Percentiles rank a stretch among this genome's conserved stretches.
These are phyloP conservation scores for Forsythia viridissima DNA, from an alignment of 257 asterid species.

Conservation along the genomic window DNA sequence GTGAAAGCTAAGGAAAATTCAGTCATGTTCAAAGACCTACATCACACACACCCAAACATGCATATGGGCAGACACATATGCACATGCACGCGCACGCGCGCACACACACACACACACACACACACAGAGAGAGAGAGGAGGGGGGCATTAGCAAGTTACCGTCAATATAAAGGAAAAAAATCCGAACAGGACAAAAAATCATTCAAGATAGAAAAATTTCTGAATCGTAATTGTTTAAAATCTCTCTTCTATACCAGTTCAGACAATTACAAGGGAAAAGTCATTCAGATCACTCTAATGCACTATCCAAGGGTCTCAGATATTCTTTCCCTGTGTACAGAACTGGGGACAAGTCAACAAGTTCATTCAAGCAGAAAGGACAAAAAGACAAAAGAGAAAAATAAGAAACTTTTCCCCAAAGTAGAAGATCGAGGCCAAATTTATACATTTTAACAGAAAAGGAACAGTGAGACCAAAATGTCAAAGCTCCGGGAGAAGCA, in stretches of 20 bases:
- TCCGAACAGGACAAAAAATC: background rate
- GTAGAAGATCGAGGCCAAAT: background rate
- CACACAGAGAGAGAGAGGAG: background rate
- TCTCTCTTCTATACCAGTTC: background rate
- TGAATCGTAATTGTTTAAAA: background rate
- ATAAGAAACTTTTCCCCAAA: background rate
- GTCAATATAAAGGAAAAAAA: background rate
- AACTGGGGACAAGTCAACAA: background rate
- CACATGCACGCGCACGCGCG: too few relatives aligned
- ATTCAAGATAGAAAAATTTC: background rate
- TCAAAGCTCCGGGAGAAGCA: background rate
- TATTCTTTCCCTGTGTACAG: background rate
- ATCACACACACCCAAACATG: slow-evolving; percentile 1
- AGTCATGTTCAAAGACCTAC: slow-evolving; percentile 4
- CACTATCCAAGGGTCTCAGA: background rate
- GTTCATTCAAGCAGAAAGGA: background rate
- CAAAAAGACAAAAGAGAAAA: background rate
- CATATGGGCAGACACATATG: slow-evolving; percentile 4
- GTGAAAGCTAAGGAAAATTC: slow-evolving; percentile 8
- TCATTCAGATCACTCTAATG: background rate
- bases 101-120: background rate
- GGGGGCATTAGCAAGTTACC: background rate
- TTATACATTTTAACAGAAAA: background rate
- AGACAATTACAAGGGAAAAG: background rate
- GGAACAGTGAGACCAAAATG: background rate